Evolutionary conservation across 2,329 filamentous ascomycete genomes (phyloP), one percentile per base, ranked within the genome.

Genomic region (Didymella lethalis): DNA sequence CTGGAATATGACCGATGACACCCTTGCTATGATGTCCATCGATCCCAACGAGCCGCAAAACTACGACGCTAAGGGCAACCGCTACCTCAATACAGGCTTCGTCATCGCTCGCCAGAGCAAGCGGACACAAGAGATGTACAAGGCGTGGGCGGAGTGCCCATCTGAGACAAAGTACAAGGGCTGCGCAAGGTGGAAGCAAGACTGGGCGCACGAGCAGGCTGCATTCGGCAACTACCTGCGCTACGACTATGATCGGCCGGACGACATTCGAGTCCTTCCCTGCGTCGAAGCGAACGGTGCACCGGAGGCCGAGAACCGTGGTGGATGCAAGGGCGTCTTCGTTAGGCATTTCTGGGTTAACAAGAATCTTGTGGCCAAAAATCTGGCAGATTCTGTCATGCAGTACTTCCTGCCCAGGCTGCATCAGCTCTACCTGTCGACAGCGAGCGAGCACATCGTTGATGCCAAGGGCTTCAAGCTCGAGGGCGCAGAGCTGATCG

Each of bases 1-100:
- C 61, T 84, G 82, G 82, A 76, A 81, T 56, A 76, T 83, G 65
- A 77, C 71, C 32, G 64, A 76, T 7, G 71, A 80, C n/a, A 82
- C 79, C 0, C 74, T 81, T 12, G 67, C 82, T 52, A 79, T 82
- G 55, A 79, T 83, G 75, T 77, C 81, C 36, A 72, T 79, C 54
- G 82, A 83, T 50, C 80, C 81, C 7, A 73, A 79, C 59, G 70
- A 72, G 51, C 67, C 73, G 49, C 71, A 76, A 29, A 81, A 82
- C 66, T 77, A 75, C 62, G 81, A 83, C 62, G 68, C 64, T 18
- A 70, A 73, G 55, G 77, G 78, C 52, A 74, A 75, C 28, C 73
- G 75, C 29, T 75, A 79, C 47, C 71, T 80, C 11, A 82, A 82
- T 59, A 81, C 78, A 4, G 80, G 80, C 6, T 81, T 81, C 58